Evolutionary conservation across 1,139 yeast genomes (phyloP).

Genomic region (Magnusiomyces suaveolens): DNA sequence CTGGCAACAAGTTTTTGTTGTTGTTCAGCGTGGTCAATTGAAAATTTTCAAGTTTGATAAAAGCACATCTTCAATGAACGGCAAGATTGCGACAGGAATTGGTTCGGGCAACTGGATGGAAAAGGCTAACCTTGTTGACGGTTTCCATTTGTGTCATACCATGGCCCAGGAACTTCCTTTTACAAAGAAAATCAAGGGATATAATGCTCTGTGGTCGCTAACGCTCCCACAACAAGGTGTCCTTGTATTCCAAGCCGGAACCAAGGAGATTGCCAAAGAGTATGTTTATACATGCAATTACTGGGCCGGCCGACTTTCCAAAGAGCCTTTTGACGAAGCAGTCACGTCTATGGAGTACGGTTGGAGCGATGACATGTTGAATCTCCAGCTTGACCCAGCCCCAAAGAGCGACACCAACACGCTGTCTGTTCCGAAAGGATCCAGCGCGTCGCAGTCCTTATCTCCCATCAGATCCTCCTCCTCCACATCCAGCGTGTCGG

Average conservation of each 20-base stretch:
- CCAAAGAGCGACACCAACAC: constrained; percentile 49
- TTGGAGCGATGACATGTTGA: constrained; percentile 39
- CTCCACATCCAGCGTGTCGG: background rate
- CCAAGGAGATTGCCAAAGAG: constrained; percentile 55
- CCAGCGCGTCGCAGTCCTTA: constrained; percentile 46
- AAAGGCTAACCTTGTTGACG: constrained; percentile 20
- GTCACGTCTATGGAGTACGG: constrained; percentile 74
- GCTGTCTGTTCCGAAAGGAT: too few species aligned
- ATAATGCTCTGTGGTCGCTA: constrained; percentile 29
- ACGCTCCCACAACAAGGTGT: constrained; percentile 31
- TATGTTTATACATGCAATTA: constrained; percentile 72
- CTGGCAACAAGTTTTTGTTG: constrained; percentile 30
- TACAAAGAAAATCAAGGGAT: constrained; percentile 24
- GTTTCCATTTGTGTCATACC: constrained; percentile 26
- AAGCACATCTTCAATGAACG: constrained; percentile 6
- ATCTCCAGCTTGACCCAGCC: background rate
- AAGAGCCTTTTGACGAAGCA: constrained; percentile 54
- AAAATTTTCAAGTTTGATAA: constrained; percentile 27
- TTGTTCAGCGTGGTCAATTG: constrained; percentile 32
- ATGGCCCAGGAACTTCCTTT: constrained; percentile 28
- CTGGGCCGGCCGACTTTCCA: constrained; percentile 79
- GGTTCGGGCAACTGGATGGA: constrained; percentile 6
- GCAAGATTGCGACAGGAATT: constrained; percentile 43
- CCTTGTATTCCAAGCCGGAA: constrained; percentile 41
- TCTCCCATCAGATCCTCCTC: constrained; percentile 37